Evolutionary conservation across 2,329 filamentous ascomycete genomes (phyloP).

Genomic region (Phaeosphaeriaceae sp.): DNA sequence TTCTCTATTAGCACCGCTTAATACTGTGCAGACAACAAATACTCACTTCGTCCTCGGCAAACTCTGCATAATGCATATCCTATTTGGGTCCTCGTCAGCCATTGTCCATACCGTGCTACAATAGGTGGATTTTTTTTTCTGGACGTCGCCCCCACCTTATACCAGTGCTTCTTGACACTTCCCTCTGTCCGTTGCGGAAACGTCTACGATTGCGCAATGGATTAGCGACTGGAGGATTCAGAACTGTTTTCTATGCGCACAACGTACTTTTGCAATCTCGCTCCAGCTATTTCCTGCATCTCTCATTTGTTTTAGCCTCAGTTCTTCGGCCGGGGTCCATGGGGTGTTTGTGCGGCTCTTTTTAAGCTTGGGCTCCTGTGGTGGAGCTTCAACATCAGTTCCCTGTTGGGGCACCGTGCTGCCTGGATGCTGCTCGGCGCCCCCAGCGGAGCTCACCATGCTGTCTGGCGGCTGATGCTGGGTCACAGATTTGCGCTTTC

Average conservation of each 20-base stretch:
- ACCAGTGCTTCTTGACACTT: conserved; percentile 99
- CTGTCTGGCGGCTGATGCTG: conserved; percentile 29
- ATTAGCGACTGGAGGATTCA: conserved; percentile 22
- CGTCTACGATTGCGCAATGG: conserved; percentile 60
- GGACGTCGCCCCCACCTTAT: conserved; percentile 70
- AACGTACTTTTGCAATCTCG: conserved; percentile 88
- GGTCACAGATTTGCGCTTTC: conserved; percentile 46
- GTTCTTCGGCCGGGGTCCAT: conserved; percentile 94
- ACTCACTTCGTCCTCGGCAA: conserved; percentile 91
- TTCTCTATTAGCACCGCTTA: conserved; percentile 34
- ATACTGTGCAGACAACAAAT: conserved; percentile 11
- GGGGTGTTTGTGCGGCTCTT: conserved; percentile 98
- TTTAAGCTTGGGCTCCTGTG: conserved; percentile 64
- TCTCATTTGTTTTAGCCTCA: conserved; percentile 90
- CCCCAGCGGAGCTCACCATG: conserved; percentile 28
- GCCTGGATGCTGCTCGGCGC: conserved; percentile 22
- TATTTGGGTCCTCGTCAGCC: conserved; percentile 50
- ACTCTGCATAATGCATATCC: conserved; percentile 99
- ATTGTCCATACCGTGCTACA: conserved; percentile 18
- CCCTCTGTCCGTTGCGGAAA: conserved; percentile 94
- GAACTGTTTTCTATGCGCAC: conserved; percentile 1
- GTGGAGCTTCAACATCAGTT: conserved; percentile 28
- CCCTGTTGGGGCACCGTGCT: conserved; percentile 29
- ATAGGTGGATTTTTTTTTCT: not conserved
- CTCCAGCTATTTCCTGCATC: conserved; percentile 95